Evolutionary conservation across 352 stramenopile genomes (phyloP), one percentile per base, ranked within the genome.

Genomic region (Globisporangium spinosum): DNA sequence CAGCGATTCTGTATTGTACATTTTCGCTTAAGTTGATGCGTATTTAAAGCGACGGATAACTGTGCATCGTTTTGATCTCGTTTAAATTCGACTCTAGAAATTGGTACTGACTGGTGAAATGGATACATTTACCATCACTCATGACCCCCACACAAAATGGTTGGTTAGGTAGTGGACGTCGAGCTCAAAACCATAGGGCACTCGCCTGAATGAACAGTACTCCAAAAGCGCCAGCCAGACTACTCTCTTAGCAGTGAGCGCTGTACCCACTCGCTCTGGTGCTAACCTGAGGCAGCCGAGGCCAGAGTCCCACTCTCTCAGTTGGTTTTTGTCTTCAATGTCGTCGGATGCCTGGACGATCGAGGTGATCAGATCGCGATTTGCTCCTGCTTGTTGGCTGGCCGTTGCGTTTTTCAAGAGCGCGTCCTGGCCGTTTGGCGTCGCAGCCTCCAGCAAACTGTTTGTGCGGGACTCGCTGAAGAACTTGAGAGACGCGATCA

Each of bases 381-480:
- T 23, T 10, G 2, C 55, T 10, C 12, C 38, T 45, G 38, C 12
- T 43, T 25, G 17, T 23, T 22, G 17, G 27, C 43, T 22, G 7
- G 3, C 35, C 23, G 7, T 17, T 32, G 43, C 12, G 20, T 6
- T 23, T 15, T 15, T 43, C 29, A 66, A 13, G 40, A 66, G 47
- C 13, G 45, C 13, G n/a, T 66, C 47, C 13, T 66, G 60, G 0
- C 29, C 29, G 3, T 35, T 34, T 17, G 54, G 45, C 12, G 9
- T 25, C 10, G 60, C 43, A 13, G 60, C 60, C 27, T 66, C 60
- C 3, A 66, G 34, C 13, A 66, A 25, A 55, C 29, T 59, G 9
- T 15, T 55, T 9, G 47, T 58, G 20, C 27, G 34, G 20, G 12
- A 20, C 38, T 60, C 55, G 29, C 29, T 43, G 7, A 45, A 60